phyloP scores from a whole-genome alignment of 2,329 filamentous ascomycete genomes.

The Macroventuria anomochaeta region DNA sequence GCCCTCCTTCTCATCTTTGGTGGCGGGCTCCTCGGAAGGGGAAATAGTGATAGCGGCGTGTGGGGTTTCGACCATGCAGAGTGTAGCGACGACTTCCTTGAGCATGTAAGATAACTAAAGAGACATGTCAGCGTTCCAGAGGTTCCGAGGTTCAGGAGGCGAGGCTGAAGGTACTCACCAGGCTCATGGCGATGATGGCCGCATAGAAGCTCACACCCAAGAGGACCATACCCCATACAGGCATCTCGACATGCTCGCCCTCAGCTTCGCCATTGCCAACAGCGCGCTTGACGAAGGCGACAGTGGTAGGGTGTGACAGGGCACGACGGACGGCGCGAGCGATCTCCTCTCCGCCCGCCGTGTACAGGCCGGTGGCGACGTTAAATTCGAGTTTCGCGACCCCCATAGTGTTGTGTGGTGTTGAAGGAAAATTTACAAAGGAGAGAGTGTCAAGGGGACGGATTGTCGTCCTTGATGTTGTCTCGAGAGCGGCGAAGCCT shows the following conservation, averaged over 20 bases:
- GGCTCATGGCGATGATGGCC: slow-evolving; percentile 52
- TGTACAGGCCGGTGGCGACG: slow-evolving; percentile 11
- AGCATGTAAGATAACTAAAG: slow-evolving; percentile 61
- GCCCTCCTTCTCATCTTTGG: slow-evolving; percentile 51
- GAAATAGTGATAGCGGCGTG: slow-evolving; percentile 58
- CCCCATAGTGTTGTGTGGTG: slow-evolving; percentile 11
- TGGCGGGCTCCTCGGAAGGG: slow-evolving; percentile 54
- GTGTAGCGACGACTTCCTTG: slow-evolving; percentile 64
- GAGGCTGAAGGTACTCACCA: slow-evolving; percentile 41
- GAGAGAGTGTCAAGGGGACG: slow-evolving; percentile 2
- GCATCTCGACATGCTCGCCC: slow-evolving; percentile 32
- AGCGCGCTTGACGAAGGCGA: slow-evolving; percentile 39
- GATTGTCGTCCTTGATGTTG: slow-evolving; percentile 16
- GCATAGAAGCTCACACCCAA: slow-evolving; percentile 46
- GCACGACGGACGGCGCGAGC: slow-evolving; percentile 42
- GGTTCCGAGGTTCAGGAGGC: slow-evolving; percentile 10
- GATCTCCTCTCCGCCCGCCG: slow-evolving; percentile 27
- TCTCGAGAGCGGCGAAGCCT: slow-evolving; percentile 24
- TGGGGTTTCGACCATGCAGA: slow-evolving; percentile 69
- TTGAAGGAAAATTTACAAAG: slow-evolving; percentile 12
- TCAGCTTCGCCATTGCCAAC: slow-evolving; percentile 18
- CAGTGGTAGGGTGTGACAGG: slow-evolving; percentile 34
- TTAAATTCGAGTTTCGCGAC: slow-evolving; percentile 10
- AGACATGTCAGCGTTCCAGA: slow-evolving; percentile 10
- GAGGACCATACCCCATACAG: slow-evolving; percentile 37